A percentile compares a stretch with the other conserved stretches of the same genome.
Conservation (phyloP, 306 rosid species). For the Vigna nakashimae region DNA sequence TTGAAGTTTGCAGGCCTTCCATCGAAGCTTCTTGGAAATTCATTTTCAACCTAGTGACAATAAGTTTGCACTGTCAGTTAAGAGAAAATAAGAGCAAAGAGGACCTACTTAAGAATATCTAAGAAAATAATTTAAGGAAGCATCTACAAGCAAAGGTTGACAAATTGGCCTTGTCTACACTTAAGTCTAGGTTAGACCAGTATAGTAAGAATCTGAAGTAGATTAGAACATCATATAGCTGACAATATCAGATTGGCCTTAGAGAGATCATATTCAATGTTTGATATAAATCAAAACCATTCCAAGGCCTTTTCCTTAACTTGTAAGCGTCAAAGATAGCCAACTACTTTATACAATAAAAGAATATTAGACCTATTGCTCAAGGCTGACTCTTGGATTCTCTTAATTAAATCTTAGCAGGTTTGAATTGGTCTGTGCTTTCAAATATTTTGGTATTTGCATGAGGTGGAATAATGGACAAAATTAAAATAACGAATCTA, state of each 20-base stretch:
- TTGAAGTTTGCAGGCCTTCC: slow-evolving; percentile 56
- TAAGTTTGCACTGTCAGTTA: slow-evolving; percentile 38
- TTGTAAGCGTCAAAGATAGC: slow-evolving; percentile 22
- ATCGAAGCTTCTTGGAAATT: slow-evolving; percentile 49
- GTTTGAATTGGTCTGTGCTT: slow-evolving; percentile 1
- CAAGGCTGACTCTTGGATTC: too few species aligned
- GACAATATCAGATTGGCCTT: slow-evolving; percentile 13
- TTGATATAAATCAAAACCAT: slow-evolving; percentile 18
- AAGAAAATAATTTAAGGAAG: slow-evolving; percentile 14
- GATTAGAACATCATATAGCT: slow-evolving; percentile 16
- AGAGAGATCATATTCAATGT: slow-evolving; percentile 25
- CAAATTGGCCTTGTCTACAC: too few species aligned
- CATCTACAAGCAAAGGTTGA: not conserved
- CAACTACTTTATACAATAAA: slow-evolving; percentile 2
- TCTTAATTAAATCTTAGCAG: not conserved
- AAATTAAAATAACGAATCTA: not conserved
- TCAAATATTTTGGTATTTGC: slow-evolving; percentile 11
- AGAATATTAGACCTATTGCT: slow-evolving; percentile 15
- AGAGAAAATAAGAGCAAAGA: slow-evolving; percentile 21
- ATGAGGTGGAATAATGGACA: not conserved
- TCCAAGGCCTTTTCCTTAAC: slow-evolving; percentile 19
- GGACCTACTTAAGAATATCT: slow-evolving; percentile 27
- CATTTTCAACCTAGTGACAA: slow-evolving; percentile 65
- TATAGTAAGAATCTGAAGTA: not conserved
- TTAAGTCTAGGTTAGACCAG: slow-evolving; percentile 3